phyloP scores from a whole-genome alignment of 2,329 filamentous ascomycete genomes.

The Paecilomyces sp. region DNA sequence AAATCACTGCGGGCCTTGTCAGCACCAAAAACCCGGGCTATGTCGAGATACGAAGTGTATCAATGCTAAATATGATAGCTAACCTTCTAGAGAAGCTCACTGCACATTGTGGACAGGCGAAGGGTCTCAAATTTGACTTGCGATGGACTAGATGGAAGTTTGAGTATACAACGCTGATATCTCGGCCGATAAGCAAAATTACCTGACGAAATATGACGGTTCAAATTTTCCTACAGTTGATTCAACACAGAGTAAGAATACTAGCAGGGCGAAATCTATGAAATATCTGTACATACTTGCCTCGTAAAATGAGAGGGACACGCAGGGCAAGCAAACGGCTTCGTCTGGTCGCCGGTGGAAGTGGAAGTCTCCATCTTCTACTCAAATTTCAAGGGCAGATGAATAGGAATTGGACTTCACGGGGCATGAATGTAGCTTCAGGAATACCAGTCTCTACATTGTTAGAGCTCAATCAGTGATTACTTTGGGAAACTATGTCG shows the following conservation, averaged over 20 bases:
- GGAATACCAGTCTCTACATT: too few species aligned
- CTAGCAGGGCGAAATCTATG: not conserved
- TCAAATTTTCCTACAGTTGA: not conserved
- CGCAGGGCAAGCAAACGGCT: slow-evolving; percentile 1
- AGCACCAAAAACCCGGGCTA: too few species aligned
- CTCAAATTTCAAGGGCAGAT: too few species aligned
- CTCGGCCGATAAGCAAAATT: not conserved
- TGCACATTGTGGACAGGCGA: slow-evolving; percentile 1
- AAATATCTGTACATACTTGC: not conserved
- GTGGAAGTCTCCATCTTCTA: too few species aligned
- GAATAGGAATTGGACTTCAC: too few species aligned
- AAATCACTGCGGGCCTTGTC: not conserved
- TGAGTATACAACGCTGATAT: not conserved
- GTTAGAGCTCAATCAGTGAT: too few species aligned
- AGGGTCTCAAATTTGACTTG: not conserved
- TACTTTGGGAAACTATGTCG: too few species aligned
- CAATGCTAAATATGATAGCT: not conserved
- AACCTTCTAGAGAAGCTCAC: slow-evolving; percentile 1
- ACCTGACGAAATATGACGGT: slow-evolving; percentile 1
- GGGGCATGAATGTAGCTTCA: too few species aligned
- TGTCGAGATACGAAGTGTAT: not conserved
- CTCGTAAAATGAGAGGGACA: not conserved
- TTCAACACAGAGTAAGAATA: not conserved
- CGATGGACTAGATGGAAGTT: not conserved
- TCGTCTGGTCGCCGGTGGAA: too few species aligned